Evolutionary conservation across 768 basidiomycete species (phyloP), one percentile per base, ranked within the genome.

Genomic region (Pleurotus djamor): DNA sequence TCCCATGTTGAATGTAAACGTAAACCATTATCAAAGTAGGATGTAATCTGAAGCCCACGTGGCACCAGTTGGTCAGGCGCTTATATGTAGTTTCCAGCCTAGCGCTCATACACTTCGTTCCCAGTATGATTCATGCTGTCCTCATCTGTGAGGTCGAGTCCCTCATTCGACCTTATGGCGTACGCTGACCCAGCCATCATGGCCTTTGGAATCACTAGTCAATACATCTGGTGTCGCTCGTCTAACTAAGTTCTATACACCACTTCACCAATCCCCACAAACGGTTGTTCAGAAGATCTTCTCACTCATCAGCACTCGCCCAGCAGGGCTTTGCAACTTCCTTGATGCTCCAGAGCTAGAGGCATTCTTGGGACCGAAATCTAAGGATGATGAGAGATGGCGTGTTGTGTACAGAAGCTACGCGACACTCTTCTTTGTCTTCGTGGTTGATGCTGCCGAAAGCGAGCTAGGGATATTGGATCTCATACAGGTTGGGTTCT

Each of bases 381-480:
- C 76, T 35, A 79, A 78, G 61, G 78, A 71, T 35, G 82, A 82
- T 52, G 87, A 89, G 64, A 79, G 83, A 69, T 86, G 92, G 79
- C 80, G 91, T 60, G 92, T 98, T 44, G 94, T 98, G 35, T 98
- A 98, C 73, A 79, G 96, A 54, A 94, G 87, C 72, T 98, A 98
- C 71, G 96, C 96, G 3, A 98, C 96, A 1, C 81, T 99, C 41
- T 94, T 93, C 74, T 98, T 99, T 68, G 94, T 96, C 10, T 96
- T 98, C 71, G 93, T 98, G 4, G 96, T 98, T 4, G 96, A 98
- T 68, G 87, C 88, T 32, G 91, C 93, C 14, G 97, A 99, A 76
- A 98, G 95, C 67, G 97, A 98, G 74, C 81, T 99, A 21, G 97
- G 96, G 3, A 90, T 98, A 63, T 76, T 99, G 48, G 97, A 99